Evolutionary conservation across 768 basidiomycete genomes (phyloP).

Genomic region (Collybia sp.): DNA sequence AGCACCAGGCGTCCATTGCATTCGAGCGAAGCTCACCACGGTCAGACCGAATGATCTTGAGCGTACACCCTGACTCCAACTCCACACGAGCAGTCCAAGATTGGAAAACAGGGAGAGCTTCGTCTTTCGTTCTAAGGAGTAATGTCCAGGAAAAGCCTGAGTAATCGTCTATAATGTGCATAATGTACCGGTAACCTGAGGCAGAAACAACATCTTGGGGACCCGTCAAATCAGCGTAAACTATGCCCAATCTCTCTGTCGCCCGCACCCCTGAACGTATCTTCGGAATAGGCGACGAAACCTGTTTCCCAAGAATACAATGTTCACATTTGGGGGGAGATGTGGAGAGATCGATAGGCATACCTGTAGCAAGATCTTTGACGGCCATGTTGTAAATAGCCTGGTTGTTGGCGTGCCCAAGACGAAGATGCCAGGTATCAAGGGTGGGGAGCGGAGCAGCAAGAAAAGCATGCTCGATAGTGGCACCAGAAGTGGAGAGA

Average conservation of each 20-base stretch:
- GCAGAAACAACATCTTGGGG: conserved; percentile 7
- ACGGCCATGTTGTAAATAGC: conserved; percentile 6
- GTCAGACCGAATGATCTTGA: conserved; percentile 11
- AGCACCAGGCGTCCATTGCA: conserved; percentile 9
- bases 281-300: conserved; percentile 8
- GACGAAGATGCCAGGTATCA: conserved; percentile 11
- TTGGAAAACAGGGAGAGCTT: conserved; percentile 15
- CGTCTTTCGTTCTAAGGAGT: conserved; percentile 17
- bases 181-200: conserved; percentile 1
- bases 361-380: conserved; percentile 7
- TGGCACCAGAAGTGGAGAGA: background rate
- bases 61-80: conserved; percentile 9
- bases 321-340: conserved; percentile 7
- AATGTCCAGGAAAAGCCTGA: background rate
- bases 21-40: conserved; percentile 17
- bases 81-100: conserved; percentile 23
- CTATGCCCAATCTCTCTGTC: conserved; percentile 3
- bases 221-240: conserved; percentile 10
- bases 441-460: conserved; percentile 2
- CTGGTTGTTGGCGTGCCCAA: conserved; percentile 11
- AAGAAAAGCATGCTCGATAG: conserved; percentile 3
- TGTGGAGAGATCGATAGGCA: conserved; percentile 9
- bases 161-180: background rate
- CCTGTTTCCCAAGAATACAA: conserved; percentile 13
- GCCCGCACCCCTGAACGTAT: conserved; percentile 1